A percentile compares a stretch with the other conserved stretches of the same genome.
These are phyloP conservation scores for Brassica cretica DNA, from an alignment of 345 rosid species.

Conservation along the genomic window DNA sequence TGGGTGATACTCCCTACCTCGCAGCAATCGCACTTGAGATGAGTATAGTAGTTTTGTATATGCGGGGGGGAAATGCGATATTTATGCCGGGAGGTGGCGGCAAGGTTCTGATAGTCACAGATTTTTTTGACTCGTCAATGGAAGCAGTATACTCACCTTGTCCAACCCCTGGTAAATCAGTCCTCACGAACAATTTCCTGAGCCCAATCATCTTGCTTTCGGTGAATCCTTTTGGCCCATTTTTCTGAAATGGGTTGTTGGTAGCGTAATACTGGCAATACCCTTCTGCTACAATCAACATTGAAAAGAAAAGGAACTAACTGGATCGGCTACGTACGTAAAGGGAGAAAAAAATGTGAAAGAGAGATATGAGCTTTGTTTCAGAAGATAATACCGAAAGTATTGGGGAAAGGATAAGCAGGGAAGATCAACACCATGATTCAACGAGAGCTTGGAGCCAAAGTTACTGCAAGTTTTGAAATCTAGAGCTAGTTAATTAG, in stretches of 20 bases:
- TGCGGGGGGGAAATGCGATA: background rate
- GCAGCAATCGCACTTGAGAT: slow-evolving; percentile 7
- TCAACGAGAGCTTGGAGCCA: background rate
- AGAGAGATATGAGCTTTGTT: background rate
- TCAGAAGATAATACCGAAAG: background rate
- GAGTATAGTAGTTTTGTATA: background rate
- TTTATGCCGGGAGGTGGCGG: too few relatives aligned
- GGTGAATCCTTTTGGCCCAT: background rate
- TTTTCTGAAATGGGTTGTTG: background rate
- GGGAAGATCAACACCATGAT: background rate
- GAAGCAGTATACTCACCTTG: background rate
- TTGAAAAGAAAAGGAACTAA: background rate
- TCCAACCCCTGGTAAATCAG: background rate
- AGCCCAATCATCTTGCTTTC: background rate
- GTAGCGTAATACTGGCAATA: too few relatives aligned
- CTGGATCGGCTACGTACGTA: background rate
- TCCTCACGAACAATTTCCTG: background rate
- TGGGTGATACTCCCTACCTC: background rate
- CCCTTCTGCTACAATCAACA: background rate
- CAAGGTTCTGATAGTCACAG: background rate
- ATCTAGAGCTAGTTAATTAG: too few relatives aligned
- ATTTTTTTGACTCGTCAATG: background rate
- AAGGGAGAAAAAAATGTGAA: too few relatives aligned
- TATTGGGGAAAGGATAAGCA: background rate
- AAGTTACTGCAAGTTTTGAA: too few relatives aligned